A percentile compares a stretch with the other conserved stretches of the same genome.
Conservation (phyloP, 345 rosid species). For the Populus davidiana region DNA sequence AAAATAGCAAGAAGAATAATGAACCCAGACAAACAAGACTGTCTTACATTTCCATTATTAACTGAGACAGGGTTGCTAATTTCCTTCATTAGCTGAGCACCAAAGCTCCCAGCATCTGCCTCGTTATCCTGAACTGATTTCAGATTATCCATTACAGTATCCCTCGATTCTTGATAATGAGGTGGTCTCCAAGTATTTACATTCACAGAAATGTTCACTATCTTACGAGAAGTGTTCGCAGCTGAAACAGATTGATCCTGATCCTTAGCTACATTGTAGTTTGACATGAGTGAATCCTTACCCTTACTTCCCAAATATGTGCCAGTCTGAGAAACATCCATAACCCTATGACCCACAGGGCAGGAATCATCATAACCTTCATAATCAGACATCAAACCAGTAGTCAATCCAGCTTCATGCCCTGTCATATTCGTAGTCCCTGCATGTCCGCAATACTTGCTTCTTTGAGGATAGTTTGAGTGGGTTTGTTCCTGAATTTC, state of each 20-base stretch:
- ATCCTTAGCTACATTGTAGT: slow-evolving; percentile 36
- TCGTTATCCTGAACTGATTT: slow-evolving; percentile 39
- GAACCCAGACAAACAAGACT: not conserved
- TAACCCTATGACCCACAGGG: slow-evolving; percentile 23
- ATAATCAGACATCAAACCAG: slow-evolving; percentile 41
- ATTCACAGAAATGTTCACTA: slow-evolving; percentile 43
- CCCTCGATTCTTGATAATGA: slow-evolving; percentile 44
- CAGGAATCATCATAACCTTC: slow-evolving; percentile 45
- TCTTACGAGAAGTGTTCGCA: slow-evolving; percentile 38
- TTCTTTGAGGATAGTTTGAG: slow-evolving; percentile 31
- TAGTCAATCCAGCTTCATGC: slow-evolving; percentile 42
- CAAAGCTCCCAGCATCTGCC: slow-evolving; percentile 35
- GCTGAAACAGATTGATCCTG: slow-evolving; percentile 34
- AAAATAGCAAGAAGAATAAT: not conserved
- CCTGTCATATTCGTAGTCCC: slow-evolving; percentile 34
- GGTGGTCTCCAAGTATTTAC: slow-evolving; percentile 51
- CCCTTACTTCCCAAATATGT: slow-evolving; percentile 40
- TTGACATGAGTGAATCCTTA: slow-evolving; percentile 40
- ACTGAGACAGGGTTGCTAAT: slow-evolving; percentile 33
- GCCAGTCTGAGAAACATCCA: slow-evolving; percentile 31
- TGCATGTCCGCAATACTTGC: slow-evolving; percentile 39
- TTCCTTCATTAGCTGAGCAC: slow-evolving; percentile 33
- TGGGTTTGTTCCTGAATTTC: slow-evolving; percentile 28
- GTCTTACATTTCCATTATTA: slow-evolving; percentile 69
- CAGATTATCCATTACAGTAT: slow-evolving; percentile 34